These are phyloP conservation scores for Pseudocercospora crystallina DNA, from an alignment of 2,329 filamentous ascomycete genomes.

Conservation along the genomic window DNA sequence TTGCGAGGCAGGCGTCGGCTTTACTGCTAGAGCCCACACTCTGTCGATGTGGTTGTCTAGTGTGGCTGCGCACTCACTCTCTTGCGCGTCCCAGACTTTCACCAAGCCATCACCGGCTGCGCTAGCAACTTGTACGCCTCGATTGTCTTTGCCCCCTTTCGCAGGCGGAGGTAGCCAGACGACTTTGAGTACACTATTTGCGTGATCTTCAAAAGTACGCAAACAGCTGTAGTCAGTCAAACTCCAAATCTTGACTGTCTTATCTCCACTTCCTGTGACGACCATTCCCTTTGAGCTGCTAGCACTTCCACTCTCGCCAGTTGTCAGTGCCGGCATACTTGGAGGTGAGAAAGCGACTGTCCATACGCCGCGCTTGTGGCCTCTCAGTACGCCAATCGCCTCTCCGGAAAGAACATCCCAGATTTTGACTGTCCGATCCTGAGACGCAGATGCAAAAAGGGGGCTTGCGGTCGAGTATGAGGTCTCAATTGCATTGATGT, in stretches of 20 bases:
- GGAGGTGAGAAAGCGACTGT: slow-evolving; percentile 85
- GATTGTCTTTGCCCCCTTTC: slow-evolving; percentile 48
- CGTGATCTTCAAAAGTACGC: slow-evolving; percentile 92
- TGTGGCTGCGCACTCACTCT: slow-evolving; percentile 81
- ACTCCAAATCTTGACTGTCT: slow-evolving; percentile 94
- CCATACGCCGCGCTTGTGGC: slow-evolving; percentile 95
- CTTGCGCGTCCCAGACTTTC: slow-evolving; percentile 90
- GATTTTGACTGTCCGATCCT: slow-evolving; percentile 95
- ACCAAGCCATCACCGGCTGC: slow-evolving; percentile 93
- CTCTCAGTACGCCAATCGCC: slow-evolving; percentile 83
- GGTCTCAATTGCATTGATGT: slow-evolving; percentile 92
- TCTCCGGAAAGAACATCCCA: slow-evolving; percentile 91
- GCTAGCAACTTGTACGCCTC: slow-evolving; percentile 72
- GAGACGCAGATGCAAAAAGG: slow-evolving; percentile 93
- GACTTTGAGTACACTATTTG: slow-evolving; percentile 91
- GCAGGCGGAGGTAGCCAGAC: slow-evolving; percentile 69
- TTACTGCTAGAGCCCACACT: slow-evolving; percentile 83
- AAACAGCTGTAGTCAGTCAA: slow-evolving; percentile 89
- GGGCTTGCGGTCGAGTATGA: slow-evolving; percentile 62
- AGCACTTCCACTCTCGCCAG: slow-evolving; percentile 62
- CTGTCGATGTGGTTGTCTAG: slow-evolving; percentile 96
- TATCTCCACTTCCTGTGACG: slow-evolving; percentile 90
- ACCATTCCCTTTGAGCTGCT: slow-evolving; percentile 75
- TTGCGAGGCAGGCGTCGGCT: slow-evolving; percentile 48
- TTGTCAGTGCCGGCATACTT: slow-evolving; percentile 70